Base-by-base conservation (phyloP, 768 basidiomycete genomes). In the Amanita pseudoporphyria region DNA sequence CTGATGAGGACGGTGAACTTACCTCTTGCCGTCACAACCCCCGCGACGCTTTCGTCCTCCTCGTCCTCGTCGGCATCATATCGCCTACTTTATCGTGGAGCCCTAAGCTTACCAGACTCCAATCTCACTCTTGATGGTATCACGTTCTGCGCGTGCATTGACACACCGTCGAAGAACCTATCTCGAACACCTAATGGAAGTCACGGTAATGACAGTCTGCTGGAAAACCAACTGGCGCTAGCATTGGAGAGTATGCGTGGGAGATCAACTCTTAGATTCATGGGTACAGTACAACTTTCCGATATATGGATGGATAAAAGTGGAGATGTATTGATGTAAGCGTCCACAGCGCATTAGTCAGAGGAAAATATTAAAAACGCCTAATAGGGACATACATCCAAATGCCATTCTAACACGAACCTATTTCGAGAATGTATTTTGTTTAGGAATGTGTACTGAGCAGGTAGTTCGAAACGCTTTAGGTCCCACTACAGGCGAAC, bases 161-260 rank as follows among this genome's bases (percentile, higher is more conserved):
- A 72, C 32, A 64, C 71, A 1, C 60, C 67, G 5, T 61, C 62
- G 14, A 66, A 70, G 39, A 47, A 16, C 26, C 35, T 35, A 26
- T 26, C 32, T 22, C 33, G 16, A 26, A 38, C 24, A 37, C 22
- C 45, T 28, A 37, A 37, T 26, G 35, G 35, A 3, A 37, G 24
- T 19, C 21, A 35, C 19, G 9, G 32, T 12, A 21, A 40, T 33
- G 47, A 41, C 28, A 45, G 60, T 18, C 35, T 89, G 12, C 70
- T 88, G 18, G 68, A 82, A 53, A 86, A 83, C 54, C 79, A 81
- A 0, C 68, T 88, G 10, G 82, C 87, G 3, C 63, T 88, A 18
- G 80, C 84, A 0, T 61, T 89, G 45, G 87, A 88, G 64, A 85
- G 79, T 62, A 87, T 89, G 84, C 84, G 85, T 33, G 82, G 84